phyloP scores from a whole-genome alignment of 441 rosid species.

The Kokia cookei region DNA sequence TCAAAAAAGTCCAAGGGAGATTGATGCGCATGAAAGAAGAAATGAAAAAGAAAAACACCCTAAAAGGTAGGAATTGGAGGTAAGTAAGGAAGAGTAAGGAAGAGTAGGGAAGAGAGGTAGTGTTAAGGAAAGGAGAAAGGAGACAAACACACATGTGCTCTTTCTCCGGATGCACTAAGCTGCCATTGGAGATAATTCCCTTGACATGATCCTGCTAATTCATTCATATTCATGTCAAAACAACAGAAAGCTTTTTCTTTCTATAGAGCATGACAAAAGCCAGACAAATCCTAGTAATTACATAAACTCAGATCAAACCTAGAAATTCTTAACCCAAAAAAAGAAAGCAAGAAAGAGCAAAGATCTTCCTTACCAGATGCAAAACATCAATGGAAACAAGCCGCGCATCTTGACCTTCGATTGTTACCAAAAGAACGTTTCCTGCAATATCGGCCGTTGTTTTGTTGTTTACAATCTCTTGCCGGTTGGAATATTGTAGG shows the following conservation, averaged over 20 bases:
- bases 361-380: constrained; percentile 72
- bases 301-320: constrained; percentile 35
- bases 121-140: constrained; percentile 96
- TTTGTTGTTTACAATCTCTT: constrained; percentile 94
- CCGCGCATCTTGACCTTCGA: constrained; percentile 95
- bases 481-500: constrained; percentile 95
- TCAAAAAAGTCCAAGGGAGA: constrained; percentile 19
- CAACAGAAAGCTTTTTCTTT: constrained; percentile 33
- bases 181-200: constrained; percentile 97
- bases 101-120: constrained; percentile 88
- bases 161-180: constrained; percentile 98
- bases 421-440: constrained; percentile 88
- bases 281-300: constrained; percentile 53
- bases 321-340: constrained; percentile 15
- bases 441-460: constrained; percentile 98
- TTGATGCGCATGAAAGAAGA: constrained; percentile 20
- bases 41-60: constrained; percentile 29
- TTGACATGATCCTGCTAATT: constrained; percentile 99
- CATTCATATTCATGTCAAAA: constrained; percentile 95
- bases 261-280: constrained; percentile 41
- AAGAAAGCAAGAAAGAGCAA: neutral
- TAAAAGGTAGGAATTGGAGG: constrained; percentile 52
- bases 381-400: constrained; percentile 97
- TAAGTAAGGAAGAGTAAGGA: constrained; percentile 68
- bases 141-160: constrained; percentile 99